Base-by-base conservation (phyloP, 2,329 filamentous ascomycete species). In the Fonsecaea erecta region DNA sequence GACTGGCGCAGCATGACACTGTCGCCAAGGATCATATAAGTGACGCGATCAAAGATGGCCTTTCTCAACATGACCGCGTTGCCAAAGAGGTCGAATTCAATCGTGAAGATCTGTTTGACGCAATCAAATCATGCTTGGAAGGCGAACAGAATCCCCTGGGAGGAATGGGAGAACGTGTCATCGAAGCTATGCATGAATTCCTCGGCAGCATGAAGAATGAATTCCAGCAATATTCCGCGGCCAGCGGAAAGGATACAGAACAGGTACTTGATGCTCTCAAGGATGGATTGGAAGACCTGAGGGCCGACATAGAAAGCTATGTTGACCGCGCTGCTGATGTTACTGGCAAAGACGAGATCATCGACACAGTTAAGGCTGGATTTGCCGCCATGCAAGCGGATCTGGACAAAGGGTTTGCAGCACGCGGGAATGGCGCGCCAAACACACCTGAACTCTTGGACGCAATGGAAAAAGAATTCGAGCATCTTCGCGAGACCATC, bases 181-280 rank as follows among this genome's bases (percentile, higher is more conserved):
- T 88, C 60, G 77, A 84, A 56, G 84, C 85, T 51, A 81, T 89
- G 54, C 83, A 87, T 61, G 81, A 83, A 32, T 77, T 89, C 37
- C 78, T 89, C 26, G 82, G 87, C 40, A 83, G 83, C 46, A 87
- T 89, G 81, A 86, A 85, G 63, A 79, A 80, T 4, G 86, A 89
- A 71, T 86, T 90, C 75, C 93, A 93, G 75, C 86, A 94, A 72
- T 94, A 92, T 71, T 89, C 92, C 21, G 87, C 90, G 2, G 89
- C 90, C 67, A 91, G 88, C 71, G 91, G 90, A 46, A 85, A 88
- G 64, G 92, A 95, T 74, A 94, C 92, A 0, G 93, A 97, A 75
- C 92, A 97, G 75, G 88, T 96, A 12, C 82, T 97, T 3, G 91
- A 95, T 75, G 91, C 92, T 0, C 89, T 96, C 51, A 94, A 92